Conservation (phyloP, 305 asterid genomes). For the Rubia tinctorum region DNA sequence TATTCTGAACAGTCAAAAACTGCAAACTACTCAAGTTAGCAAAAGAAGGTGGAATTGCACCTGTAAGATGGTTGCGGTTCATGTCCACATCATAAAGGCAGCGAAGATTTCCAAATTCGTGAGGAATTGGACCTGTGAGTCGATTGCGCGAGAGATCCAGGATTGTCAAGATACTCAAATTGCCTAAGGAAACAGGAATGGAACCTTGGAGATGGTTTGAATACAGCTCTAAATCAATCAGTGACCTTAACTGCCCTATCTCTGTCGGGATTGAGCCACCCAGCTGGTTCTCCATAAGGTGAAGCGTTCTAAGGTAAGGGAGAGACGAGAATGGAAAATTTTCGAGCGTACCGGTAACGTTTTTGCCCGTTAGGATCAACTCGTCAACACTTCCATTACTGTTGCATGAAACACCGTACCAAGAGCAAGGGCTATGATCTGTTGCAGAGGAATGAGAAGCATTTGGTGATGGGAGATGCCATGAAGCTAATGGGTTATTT, state of each 20-base stretch:
- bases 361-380: conserved; percentile 18
- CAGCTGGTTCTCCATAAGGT: conserved; percentile 5
- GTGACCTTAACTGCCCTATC: conserved; percentile 13
- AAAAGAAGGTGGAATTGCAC: conserved; percentile 52
- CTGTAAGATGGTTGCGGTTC: conserved; percentile 50
- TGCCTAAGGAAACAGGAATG: conserved; percentile 15
- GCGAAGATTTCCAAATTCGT: conserved; percentile 52
- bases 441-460: background rate
- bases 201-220: conserved; percentile 17
- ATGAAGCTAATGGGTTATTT: conserved; percentile 8
- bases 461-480: background rate
- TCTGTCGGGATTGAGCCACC: conserved; percentile 20
- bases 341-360: conserved; percentile 15
- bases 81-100: conserved; percentile 57
- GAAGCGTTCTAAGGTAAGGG: conserved; percentile 16
- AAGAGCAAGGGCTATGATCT: conserved; percentile 13
- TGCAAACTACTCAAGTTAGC: conserved; percentile 48
- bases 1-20: conserved; percentile 57
- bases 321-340: conserved; percentile 21
- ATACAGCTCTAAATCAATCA: conserved; percentile 13
- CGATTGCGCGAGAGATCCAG: conserved; percentile 32
- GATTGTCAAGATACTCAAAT: conserved; percentile 15
- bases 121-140: conserved; percentile 56
- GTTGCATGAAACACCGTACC: conserved; percentile 21
- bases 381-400: conserved; percentile 16